Conservation (phyloP, 1,139 yeast species). For the Hansenula lynferdii region DNA sequence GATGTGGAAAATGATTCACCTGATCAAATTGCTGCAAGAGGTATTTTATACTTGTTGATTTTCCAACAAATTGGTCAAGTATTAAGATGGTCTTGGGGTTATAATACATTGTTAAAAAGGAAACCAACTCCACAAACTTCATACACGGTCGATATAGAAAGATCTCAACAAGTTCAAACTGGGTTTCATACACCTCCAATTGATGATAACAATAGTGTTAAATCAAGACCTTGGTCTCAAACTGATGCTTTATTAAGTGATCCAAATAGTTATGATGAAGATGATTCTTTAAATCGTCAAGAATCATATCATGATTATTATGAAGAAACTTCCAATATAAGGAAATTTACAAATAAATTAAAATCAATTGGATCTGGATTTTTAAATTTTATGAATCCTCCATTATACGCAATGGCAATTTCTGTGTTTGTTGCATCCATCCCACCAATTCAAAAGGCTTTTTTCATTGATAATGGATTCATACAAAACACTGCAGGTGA, state of each 20-base stretch:
- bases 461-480: constrained; percentile 65
- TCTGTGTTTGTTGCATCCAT: constrained; percentile 82
- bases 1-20: constrained; percentile 58
- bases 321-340: background rate
- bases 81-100: constrained; percentile 82
- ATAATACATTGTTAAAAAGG: constrained; percentile 52
- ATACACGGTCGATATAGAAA: constrained; percentile 1
- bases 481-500: constrained; percentile 71
- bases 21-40: constrained; percentile 69
- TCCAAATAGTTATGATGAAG: background rate
- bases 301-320: background rate
- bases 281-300: background rate
- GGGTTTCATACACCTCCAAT: too few species aligned
- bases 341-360: background rate
- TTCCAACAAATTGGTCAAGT: constrained; percentile 79
- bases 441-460: constrained; percentile 58
- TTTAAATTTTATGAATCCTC: constrained; percentile 77
- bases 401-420: constrained; percentile 84
- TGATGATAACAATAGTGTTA: too few species aligned
- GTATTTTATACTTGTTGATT: constrained; percentile 62
- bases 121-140: constrained; percentile 1
- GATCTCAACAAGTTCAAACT: too few species aligned
- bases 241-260: constrained; percentile 6
- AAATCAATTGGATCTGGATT: constrained; percentile 6
- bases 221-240: constrained; percentile 1